Conservation (phyloP, 768 basidiomycete species). For the Mycena galericulata region DNA sequence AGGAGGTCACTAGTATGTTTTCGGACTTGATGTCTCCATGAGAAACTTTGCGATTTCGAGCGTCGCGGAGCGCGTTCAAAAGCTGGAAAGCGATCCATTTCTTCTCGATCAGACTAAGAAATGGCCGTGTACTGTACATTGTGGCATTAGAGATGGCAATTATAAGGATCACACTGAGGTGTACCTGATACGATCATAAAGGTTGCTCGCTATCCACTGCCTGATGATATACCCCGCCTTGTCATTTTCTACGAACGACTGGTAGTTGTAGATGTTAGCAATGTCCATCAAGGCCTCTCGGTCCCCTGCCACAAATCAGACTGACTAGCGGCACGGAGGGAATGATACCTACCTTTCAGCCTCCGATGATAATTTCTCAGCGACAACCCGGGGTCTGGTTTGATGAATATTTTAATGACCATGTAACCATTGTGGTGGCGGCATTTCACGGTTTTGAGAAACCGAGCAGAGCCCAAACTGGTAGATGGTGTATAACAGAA, state of each 20-base stretch:
- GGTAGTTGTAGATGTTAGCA: conserved; percentile 90
- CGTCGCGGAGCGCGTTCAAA: conserved; percentile 84
- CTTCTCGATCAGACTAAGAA: conserved; percentile 92
- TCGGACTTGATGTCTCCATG: conserved; percentile 99
- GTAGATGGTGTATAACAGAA: neutral
- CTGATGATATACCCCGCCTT: conserved; percentile 95
- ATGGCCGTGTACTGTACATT: conserved; percentile 87
- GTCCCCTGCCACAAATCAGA: conserved; percentile 67
- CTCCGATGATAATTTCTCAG: conserved; percentile 79
- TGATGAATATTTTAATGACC: conserved; percentile 95
- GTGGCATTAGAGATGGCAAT: neutral
- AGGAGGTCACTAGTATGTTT: conserved; percentile 95
- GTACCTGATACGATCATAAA: conserved; percentile 98
- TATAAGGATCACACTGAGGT: conserved; percentile 37
- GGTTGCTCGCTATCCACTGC: conserved; percentile 93
- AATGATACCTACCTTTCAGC: conserved; percentile 73
- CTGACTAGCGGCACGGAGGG: conserved; percentile 21
- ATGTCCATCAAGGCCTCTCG: conserved; percentile 87
- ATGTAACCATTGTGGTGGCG: conserved; percentile 86
- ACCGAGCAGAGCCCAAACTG: conserved; percentile 79
- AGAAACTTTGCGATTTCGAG: conserved; percentile 86
- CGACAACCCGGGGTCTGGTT: conserved; percentile 89
- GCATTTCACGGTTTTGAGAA: conserved; percentile 90
- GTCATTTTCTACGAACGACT: conserved; percentile 93
- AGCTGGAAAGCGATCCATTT: conserved; percentile 98